A percentile compares a stretch with the other conserved stretches of the same genome.
These are phyloP conservation scores for Alternaria triticimaculans DNA, from an alignment of 2,329 filamentous ascomycete species.

Conservation along the genomic window DNA sequence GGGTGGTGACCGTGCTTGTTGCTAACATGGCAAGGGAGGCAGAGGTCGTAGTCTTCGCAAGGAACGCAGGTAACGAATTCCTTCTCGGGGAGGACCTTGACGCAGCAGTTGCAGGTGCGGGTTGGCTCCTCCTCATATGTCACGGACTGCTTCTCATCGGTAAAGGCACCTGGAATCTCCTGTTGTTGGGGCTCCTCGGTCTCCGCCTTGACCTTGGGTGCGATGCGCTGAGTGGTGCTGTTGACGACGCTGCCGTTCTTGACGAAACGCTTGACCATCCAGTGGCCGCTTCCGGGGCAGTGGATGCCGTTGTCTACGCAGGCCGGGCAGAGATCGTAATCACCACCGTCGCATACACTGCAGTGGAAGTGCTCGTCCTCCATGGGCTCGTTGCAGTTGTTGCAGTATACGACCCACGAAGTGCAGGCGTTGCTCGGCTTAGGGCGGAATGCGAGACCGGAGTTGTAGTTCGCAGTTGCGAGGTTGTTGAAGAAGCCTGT, in stretches of 20 bases:
- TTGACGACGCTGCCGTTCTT: conserved; percentile 78
- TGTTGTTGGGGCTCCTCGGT: conserved; percentile 44
- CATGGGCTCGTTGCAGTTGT: conserved; percentile 81
- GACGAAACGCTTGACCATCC: conserved; percentile 91
- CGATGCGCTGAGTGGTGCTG: conserved; percentile 83
- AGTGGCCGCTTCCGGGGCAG: conserved; percentile 82
- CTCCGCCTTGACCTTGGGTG: conserved; percentile 65
- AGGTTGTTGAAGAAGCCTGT: conserved; percentile 42
- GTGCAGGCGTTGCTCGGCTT: conserved; percentile 51
- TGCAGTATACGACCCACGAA: conserved; percentile 88
- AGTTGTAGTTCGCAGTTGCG: conserved; percentile 32
- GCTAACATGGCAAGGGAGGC: conserved; percentile 77
- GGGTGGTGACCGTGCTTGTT: conserved; percentile 91
- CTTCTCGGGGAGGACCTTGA: conserved; percentile 73
- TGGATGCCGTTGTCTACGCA: conserved; percentile 79
- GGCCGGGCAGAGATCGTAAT: conserved; percentile 87
- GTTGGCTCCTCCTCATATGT: conserved; percentile 51
- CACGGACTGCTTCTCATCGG: conserved; percentile 53
- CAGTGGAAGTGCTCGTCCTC: conserved; percentile 91
- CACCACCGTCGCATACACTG: conserved; percentile 87
- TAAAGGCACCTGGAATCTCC: conserved; percentile 55
- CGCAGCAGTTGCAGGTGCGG: conserved; percentile 76
- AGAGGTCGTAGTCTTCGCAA: conserved; percentile 93
- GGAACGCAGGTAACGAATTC: conserved; percentile 84
- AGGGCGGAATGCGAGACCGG: conserved; percentile 49